A percentile compares a stretch with the other conserved stretches of the same genome.
phyloP scores from a whole-genome alignment of 1,139 yeast genomes.

The Kurtzmaniella quercitrusa region DNA sequence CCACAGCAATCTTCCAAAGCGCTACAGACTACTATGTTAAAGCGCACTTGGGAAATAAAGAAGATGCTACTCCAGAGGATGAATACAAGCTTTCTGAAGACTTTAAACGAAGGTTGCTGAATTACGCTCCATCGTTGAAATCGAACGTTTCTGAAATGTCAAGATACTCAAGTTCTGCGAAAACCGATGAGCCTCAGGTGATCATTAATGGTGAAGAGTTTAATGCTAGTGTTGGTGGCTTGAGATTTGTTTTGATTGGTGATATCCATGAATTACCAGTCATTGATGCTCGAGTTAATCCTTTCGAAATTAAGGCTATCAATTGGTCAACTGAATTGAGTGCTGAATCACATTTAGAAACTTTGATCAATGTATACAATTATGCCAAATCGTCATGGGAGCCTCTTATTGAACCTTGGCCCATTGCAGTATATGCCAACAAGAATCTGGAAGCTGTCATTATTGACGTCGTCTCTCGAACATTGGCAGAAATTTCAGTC shows the following conservation, averaged over 20 bases:
- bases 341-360: constrained; percentile 66
- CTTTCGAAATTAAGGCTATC: constrained; percentile 66
- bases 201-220: constrained; percentile 70
- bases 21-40: constrained; percentile 57
- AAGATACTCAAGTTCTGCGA: constrained; percentile 8
- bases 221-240: constrained; percentile 69
- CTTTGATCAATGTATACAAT: constrained; percentile 77
- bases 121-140: constrained; percentile 63
- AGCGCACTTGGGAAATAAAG: constrained; percentile 19
- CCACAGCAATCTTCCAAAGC: constrained; percentile 63
- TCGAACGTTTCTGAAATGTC: constrained; percentile 33
- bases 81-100: constrained; percentile 53
- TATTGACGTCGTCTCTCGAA: constrained; percentile 65
- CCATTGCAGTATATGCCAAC: constrained; percentile 68
- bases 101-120: constrained; percentile 51
- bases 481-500: constrained; percentile 73
- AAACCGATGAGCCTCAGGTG: constrained; percentile 22
- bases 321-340: constrained; percentile 90
- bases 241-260: constrained; percentile 84
- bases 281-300: constrained; percentile 70
- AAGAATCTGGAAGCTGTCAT: constrained; percentile 48
- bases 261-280: constrained; percentile 93
- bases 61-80: constrained; percentile 12
- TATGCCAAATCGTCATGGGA: constrained; percentile 96
- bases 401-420: constrained; percentile 88